Conservation (phyloP, 768 basidiomycete genomes). For the Chlorophyllum brunneum region DNA sequence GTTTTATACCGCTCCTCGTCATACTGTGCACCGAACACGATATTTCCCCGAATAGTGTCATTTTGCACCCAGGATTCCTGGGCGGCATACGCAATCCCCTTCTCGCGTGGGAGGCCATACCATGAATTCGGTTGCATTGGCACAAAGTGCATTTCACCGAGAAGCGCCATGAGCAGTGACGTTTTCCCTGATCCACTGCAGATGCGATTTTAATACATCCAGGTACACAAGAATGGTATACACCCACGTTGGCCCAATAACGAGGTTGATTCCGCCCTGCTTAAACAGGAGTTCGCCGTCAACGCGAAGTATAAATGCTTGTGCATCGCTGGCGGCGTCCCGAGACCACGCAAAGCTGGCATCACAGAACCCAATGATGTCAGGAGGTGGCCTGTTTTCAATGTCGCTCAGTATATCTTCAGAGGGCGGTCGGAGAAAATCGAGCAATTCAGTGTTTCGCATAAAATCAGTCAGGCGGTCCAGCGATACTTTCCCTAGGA, state of each 20-base stretch:
- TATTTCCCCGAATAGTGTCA: constrained; percentile 78
- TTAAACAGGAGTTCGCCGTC: constrained; percentile 55
- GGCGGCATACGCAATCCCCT: constrained; percentile 74
- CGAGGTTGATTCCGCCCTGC: constrained; percentile 48
- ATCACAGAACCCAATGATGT: constrained; percentile 46
- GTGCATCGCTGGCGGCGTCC: constrained; percentile 25
- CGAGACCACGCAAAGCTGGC: constrained; percentile 56
- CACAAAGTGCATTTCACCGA: constrained; percentile 66
- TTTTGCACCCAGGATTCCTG: constrained; percentile 89
- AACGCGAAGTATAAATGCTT: constrained; percentile 48
- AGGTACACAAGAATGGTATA: not conserved
- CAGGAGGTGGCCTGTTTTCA: constrained; percentile 13
- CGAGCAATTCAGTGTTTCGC: constrained; percentile 31
- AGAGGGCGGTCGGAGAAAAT: constrained; percentile 18
- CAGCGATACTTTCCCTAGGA: constrained; percentile 53
- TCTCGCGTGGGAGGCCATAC: constrained; percentile 64
- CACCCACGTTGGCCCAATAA: constrained; percentile 52
- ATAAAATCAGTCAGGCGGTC: constrained; percentile 43
- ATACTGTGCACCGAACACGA: constrained; percentile 74
- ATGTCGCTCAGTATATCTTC: not conserved
- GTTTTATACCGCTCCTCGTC: constrained; percentile 77
- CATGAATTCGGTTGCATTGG: constrained; percentile 50
- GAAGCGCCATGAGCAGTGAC: constrained; percentile 57
- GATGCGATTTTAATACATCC: not conserved
- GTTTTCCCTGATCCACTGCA: constrained; percentile 50